Evolutionary conservation across 805 yeast species (phyloP).

Genomic region (Nakazawaea wickerhamii): DNA sequence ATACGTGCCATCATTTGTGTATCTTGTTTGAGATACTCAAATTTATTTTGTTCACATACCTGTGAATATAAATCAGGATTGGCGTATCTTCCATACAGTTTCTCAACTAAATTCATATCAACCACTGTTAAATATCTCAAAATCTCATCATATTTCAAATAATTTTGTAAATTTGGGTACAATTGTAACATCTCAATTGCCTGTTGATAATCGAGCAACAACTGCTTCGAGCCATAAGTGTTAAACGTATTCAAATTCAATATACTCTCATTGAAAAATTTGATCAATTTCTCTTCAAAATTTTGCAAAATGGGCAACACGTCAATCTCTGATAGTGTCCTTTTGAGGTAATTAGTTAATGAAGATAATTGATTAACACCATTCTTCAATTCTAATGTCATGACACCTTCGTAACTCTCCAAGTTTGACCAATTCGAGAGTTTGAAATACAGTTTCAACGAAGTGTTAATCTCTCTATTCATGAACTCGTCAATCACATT

Average conservation of each 20-base stretch:
- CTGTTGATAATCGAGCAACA: slow-evolving; percentile 5
- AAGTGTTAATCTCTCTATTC: slow-evolving; percentile 29
- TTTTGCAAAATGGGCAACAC: slow-evolving; percentile 1
- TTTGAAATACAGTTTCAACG: slow-evolving; percentile 32
- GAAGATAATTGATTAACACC: not conserved
- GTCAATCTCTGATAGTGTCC: slow-evolving; percentile 9
- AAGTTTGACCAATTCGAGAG: slow-evolving; percentile 23
- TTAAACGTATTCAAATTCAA: slow-evolving; percentile 12
- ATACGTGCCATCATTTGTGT: slow-evolving; percentile 6
- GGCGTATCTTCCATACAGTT: not conserved
- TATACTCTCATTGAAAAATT: slow-evolving; percentile 12
- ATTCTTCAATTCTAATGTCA: slow-evolving; percentile 3
- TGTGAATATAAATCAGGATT: not conserved
- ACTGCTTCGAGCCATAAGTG: slow-evolving; percentile 1
- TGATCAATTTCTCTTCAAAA: slow-evolving; percentile 10
- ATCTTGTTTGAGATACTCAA: not conserved
- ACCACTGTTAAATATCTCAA: slow-evolving; percentile 1
- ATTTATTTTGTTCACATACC: not conserved
- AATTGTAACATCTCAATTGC: slow-evolving; percentile 3
- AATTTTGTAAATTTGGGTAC: not conserved
- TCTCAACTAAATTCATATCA: not conserved
- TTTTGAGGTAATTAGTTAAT: not conserved
- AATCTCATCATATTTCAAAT: not conserved
- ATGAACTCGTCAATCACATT: slow-evolving; percentile 26
- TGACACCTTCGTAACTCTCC: not conserved